Evolutionary conservation across 176 grass and related monocot species (phyloP), one percentile per base, ranked within the genome.

Genomic region (Typha latifolia): DNA sequence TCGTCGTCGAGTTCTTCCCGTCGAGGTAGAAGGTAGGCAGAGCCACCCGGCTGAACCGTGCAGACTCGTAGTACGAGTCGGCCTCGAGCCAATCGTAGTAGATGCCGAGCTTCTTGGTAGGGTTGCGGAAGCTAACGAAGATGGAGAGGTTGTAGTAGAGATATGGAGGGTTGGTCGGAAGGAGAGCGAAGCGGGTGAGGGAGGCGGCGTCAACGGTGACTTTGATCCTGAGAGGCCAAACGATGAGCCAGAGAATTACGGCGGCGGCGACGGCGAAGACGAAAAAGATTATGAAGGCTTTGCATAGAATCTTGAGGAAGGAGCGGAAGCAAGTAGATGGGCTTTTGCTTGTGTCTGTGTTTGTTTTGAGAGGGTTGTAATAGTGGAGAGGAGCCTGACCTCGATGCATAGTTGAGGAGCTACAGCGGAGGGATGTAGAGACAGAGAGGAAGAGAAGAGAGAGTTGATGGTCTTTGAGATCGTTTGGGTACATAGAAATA

Each of bases 1-100:
- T 19, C 57, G 72, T 70, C 19, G 31, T 16, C 13, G 52, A 18
- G n/a, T 57, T 57, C 52, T 57, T 57, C 9, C 0, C n/a, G 56
- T 59, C 57, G 68, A 81, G 78, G 73, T 69, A 85, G 57, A 74
- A 66, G 57, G 72, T 32, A 0, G 83, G 69, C 43, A 85, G 73
- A 32, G 59, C 2, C 49, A 52, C 0, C 8, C 48, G 12, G 76
- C 66, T 66, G 78, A 87, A 79, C 55, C 14, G 63, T 67, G 49
- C 24, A 51, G 12, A 74, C 49, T 64, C 62, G 85, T 91, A 96
- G 49, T 75, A 4, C 4, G 62, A 78, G 50, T 27, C 62, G 6
- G 71, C 79, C 48, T 73, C 49, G 51, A 96, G 84, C 68, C 43
- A 34, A 72, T 91, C 82, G 63, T 96, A 96, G 77, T 91, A 85